Evolutionary conservation across 192 early-diverging fungal species (phyloP), one percentile per base, ranked within the genome.

Genomic region (Diversispora epigaea): DNA sequence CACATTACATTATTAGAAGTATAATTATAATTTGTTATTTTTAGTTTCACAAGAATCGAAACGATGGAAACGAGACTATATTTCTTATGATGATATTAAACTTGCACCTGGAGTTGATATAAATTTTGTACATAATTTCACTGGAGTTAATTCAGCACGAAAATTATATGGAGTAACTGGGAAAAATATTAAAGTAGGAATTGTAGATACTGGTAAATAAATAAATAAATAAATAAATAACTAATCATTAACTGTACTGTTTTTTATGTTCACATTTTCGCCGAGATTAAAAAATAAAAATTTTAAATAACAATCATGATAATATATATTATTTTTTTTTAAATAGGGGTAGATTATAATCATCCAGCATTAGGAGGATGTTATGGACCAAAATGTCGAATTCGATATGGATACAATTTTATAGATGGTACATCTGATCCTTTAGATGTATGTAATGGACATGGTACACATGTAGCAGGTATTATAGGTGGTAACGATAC

Each of bases 401-500:
- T 89, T 21, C 79, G 77, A 0, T 86, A 73, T 71, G 88, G 88
- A 0, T 75, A 84, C 57, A 77, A 93, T 78, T 83, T 90, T 79
- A 84, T 92, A 3, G 91, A 90, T 17, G 84, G 90, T 73, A 68
- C 74, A 2, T 76, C 77, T 21, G 83, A 89, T 17, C 90, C 91
- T 4, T 77, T 85, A 44, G 83, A 86, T 73, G 71, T 73, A 10
- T 90, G 91, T 71, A 76, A 74, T 54, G 90, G 91, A 40, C 91
- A 91, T 77, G 90, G 89, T 21, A 91, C 89, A 4, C 89, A 90
- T 52, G 87, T 93, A 2, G 75, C 90, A 5, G 77, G 76, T 19
- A 88, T 90, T 39, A 81, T 90, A 54, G 84, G 78, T 49, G 88
- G 79, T 57, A 64, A 86, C 49, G 85, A 84, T 57, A 52, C 62